phyloP scores from a whole-genome alignment of 2,329 filamentous ascomycete species.

The Cercospora sesami region DNA sequence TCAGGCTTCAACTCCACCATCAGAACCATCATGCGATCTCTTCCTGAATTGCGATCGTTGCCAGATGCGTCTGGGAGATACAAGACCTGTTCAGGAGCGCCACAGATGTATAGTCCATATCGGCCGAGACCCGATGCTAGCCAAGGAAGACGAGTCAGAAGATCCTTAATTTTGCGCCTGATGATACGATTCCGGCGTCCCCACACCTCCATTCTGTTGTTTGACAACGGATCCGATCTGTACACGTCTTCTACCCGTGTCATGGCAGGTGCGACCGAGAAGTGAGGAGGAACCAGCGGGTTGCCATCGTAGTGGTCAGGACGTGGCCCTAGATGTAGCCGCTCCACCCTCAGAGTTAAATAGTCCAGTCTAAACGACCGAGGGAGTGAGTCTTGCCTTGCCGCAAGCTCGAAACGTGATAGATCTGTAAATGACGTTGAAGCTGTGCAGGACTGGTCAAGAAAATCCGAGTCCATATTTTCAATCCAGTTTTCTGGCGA shows the following conservation, averaged over 20 bases:
- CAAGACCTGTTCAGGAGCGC: background rate
- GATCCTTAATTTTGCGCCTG: background rate
- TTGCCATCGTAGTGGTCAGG: slow-evolving; percentile 2
- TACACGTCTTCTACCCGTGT: slow-evolving; percentile 2
- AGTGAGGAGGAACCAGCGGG: background rate
- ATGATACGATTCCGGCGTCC: background rate
- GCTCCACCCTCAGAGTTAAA: background rate
- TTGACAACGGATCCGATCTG: background rate
- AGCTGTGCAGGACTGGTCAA: background rate
- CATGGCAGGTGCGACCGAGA: background rate
- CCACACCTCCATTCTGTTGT: background rate
- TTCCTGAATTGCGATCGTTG: background rate
- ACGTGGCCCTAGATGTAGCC: background rate
- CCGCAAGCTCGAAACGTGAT: background rate
- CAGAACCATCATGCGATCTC: slow-evolving; percentile 6
- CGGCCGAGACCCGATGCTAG: background rate
- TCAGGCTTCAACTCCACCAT: background rate
- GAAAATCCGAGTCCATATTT: background rate
- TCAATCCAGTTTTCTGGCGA: background rate
- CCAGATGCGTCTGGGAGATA: background rate
- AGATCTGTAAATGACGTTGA: background rate
- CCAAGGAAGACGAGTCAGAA: background rate
- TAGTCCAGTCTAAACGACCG: background rate
- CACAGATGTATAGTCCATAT: slow-evolving; percentile 7
- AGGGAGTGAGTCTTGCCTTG: background rate